Base-by-base conservation (phyloP, 73 alveolate species). In the Symbiodinium natans region DNA sequence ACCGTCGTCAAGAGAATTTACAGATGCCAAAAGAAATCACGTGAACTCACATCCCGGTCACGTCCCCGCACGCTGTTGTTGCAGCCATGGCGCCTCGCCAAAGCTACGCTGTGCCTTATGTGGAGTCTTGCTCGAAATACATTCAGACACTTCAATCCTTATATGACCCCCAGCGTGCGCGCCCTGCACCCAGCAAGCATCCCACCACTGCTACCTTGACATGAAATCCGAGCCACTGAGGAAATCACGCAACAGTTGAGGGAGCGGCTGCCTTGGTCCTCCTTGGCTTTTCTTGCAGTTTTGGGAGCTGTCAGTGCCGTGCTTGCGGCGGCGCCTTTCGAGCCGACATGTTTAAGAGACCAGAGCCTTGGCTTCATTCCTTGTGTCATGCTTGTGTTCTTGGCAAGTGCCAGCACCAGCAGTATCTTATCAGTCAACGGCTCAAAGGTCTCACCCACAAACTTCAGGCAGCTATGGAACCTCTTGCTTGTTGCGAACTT, bases 81-180 rank as follows among this genome's bases (percentile, higher is more conserved):
- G n/a, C n/a, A n/a, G 59, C 59, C 59, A 46, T 46, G 59, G 59
- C 59, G 21, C n/a, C n/a, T 52, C 80, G 80, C 80, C 80, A 63
- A n/a, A 63, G 80, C 80, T 63, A 23, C 27, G 80, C 80, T 3
- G 80, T 63, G 36, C 80, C 80, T 29, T 63, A 63, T 29, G 80
- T 63, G 80, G 80, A 25, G 80, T n/a, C 80, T 63, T 25, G 80
- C 74, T 3, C 11, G 74, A 5, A 63, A 1, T 63, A 29, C 9
- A 34, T 63, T 27, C 80, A 63, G 71, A 23, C 27, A 52, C 23
- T n/a, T n/a, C n/a, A n/a, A n/a, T n/a, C n/a, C n/a, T n/a, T n/a
- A n/a, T n/a, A n/a, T n/a, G n/a, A n/a, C n/a, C n/a, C n/a, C n/a
- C n/a, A n/a, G n/a, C n/a, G n/a, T n/a, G n/a, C n/a, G n/a, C n/a